Percentiles rank a stretch among this genome's conserved stretches.
These are phyloP conservation scores for Ganoderma sinense DNA, from an alignment of 1,284 basidiomycete species.

Conservation along the genomic window DNA sequence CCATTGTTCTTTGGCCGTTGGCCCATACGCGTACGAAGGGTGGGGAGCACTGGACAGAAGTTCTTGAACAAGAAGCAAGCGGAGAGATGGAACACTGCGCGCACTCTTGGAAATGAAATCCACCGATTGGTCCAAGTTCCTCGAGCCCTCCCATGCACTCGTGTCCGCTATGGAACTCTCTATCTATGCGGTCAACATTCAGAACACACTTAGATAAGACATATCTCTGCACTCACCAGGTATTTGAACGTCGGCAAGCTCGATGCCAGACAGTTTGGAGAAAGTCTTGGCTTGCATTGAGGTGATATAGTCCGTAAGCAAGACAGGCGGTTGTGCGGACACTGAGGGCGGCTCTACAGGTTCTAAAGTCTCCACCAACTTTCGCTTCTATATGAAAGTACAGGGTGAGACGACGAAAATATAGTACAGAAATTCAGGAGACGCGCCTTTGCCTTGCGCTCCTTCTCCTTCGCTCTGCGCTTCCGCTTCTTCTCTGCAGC, in stretches of 20 bases:
- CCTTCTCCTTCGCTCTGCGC: constrained; percentile 74
- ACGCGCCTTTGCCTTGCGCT: constrained; percentile 67
- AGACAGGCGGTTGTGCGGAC: constrained; percentile 60
- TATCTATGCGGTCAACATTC: constrained; percentile 60
- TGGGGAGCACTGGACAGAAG: constrained; percentile 64
- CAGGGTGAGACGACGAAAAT: constrained; percentile 11
- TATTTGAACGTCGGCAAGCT: constrained; percentile 76
- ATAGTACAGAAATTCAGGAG: constrained; percentile 21
- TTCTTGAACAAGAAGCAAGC: constrained; percentile 8
- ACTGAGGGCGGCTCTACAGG: constrained; percentile 53
- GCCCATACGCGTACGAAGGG: constrained; percentile 69
- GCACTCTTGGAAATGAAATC: constrained; percentile 78
- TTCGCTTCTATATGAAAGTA: constrained; percentile 59
- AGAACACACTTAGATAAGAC: constrained; percentile 38
- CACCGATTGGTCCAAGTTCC: constrained; percentile 72
- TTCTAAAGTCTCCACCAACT: constrained; percentile 56
- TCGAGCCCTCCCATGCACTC: constrained; percentile 69
- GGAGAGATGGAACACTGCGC: constrained; percentile 31
- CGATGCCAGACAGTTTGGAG: constrained; percentile 69
- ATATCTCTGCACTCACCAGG: constrained; percentile 61
- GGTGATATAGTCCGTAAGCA: constrained; percentile 67
- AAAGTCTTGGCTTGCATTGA: constrained; percentile 71
- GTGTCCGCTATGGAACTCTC: constrained; percentile 79
- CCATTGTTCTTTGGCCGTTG: constrained; percentile 79
- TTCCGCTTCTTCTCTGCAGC: constrained; percentile 68